Base-by-base conservation (phyloP, 306 rosid genomes). In the Albizia julibrissin region DNA sequence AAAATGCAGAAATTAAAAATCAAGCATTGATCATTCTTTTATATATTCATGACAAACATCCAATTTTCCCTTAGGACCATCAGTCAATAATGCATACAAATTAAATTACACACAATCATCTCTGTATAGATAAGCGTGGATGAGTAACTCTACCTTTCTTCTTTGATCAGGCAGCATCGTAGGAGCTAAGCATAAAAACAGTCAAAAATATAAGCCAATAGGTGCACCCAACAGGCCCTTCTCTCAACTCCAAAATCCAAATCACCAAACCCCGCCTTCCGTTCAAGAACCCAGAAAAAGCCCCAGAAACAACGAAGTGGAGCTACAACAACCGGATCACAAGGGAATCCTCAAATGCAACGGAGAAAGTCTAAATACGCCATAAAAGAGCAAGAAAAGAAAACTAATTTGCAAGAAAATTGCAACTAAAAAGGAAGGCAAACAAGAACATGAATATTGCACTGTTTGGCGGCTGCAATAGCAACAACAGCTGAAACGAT, bases 141-240 rank as follows among this genome's bases (percentile, higher is more conserved):
- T 40, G 47, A 77, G 42, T 74, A 70, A 87, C 75, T 82, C 83
- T 87, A 90, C 99, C 99, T 96, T 96, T 91, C 91, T 96, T 76
- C 94, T 91, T 62, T 91, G 98, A 89, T 93, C 99, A 78, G 89
- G 87, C 87, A 84, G 91, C 99, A 92, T 93, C 91, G 83, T 83
- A 72, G 75, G 80, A 86, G 79, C 79, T 69, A 76, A 90, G 88
- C 93, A 91, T 90, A 77, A 83, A 77, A 77, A 31, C 70, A 82
- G 74, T 66, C 62, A 47, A 69, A 81, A 68, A 79, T 83, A 74
- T 73, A 75, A 77, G 58, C 81, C 83, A 86, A 80, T 59, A 69
- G 82, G 87, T 65, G 84, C 90, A 86, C 79, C 86, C 59, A 90
- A 81, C 85, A 83, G 80, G 84, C 75, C 87, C 88, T 69, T 69